Base-by-base conservation (phyloP, 2,329 filamentous ascomycete genomes). In the Myriosclerotinia duriaeana region DNA sequence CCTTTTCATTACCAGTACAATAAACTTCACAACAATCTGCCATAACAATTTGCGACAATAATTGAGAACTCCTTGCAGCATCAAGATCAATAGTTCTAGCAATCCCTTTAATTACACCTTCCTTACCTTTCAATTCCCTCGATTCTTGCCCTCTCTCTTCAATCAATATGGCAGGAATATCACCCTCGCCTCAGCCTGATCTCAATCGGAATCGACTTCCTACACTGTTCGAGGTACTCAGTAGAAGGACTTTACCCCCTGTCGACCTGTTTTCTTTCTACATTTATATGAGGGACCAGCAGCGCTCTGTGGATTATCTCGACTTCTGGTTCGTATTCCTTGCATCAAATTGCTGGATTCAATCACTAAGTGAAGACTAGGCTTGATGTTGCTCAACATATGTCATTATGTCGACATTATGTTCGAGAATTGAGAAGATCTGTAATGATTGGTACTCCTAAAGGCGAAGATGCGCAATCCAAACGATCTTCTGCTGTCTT, bases 261-360 rank as follows among this genome's bases (percentile, higher is more conserved):
- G 94, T 99, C 67, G 96, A 99, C 76, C 84, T 99, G 14, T 99
- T 97, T 79, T 97, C 93, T 2, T 99, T 99, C 82, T 99, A 99
- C 80, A 99, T 99, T 74, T 99, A 97, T 80, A 99, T 99, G 95
- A 88, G 95, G 75, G 96, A 99, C 78, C 93, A 97, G 79, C 95
- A 99, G 79, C 88, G 93, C 77, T 97, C 94, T 9, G 95, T 99
- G 15, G 95, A 99, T 76, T 99, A 99, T 75, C 82, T 99, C 53
- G 95, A 99, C 77, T 99, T 99, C 79, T 99, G 96, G 95, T 98
- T 36, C 5, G 36, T 34, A 9, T 53, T 56, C 42, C 55, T 53
- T 64, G 62, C 15, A 30, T 36, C 20, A 50, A 5, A 53, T 61
- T 52, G 30, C 14, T 34, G 58, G 36, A 42, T 56, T 14, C 40